These are phyloP conservation scores for Diversispora eburnea DNA, from an alignment of 192 early-diverging fungal species.

Conservation along the genomic window DNA sequence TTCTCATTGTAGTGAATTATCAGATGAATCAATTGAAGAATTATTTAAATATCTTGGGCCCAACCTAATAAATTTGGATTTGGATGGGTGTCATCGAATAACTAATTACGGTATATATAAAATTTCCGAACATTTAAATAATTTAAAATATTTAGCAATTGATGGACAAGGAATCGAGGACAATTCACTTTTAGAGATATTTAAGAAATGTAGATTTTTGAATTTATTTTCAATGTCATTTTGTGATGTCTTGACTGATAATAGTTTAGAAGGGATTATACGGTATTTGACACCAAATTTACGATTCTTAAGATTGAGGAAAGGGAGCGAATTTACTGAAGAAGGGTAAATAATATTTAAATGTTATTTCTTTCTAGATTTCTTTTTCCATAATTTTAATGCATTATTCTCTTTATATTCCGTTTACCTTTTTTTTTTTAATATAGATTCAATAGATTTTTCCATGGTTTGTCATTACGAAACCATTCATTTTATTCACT, in stretches of 20 bases:
- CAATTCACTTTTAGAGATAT: not conserved
- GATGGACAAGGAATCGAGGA: slow-evolving; percentile 23
- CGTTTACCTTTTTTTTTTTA: not conserved
- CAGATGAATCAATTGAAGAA: not conserved
- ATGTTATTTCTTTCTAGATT: not conserved
- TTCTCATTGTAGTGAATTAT: not conserved
- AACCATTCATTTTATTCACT: slow-evolving; percentile 14
- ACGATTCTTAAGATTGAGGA: slow-evolving; percentile 6
- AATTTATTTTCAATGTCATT: slow-evolving; percentile 20
- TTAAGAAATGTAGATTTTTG: slow-evolving; percentile 4
- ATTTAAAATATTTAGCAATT: slow-evolving; percentile 15
- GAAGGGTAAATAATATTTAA: not conserved
- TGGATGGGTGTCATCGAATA: slow-evolving; percentile 18
- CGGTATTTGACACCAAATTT: not conserved
- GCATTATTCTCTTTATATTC: not conserved
- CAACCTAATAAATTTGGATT: slow-evolving; percentile 1
- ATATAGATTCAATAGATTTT: slow-evolving; percentile 11
- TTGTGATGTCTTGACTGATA: slow-evolving; percentile 15
- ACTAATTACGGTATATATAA: not conserved
- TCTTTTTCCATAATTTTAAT: not conserved
- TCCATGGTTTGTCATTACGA: not conserved
- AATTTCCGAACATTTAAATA: not conserved
- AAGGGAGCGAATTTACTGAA: slow-evolving; percentile 2
- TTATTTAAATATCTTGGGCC: not conserved
- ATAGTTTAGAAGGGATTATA: not conserved